Conservation (phyloP, 2,329 filamentous ascomycete genomes). For the Diaporthe capsici region DNA sequence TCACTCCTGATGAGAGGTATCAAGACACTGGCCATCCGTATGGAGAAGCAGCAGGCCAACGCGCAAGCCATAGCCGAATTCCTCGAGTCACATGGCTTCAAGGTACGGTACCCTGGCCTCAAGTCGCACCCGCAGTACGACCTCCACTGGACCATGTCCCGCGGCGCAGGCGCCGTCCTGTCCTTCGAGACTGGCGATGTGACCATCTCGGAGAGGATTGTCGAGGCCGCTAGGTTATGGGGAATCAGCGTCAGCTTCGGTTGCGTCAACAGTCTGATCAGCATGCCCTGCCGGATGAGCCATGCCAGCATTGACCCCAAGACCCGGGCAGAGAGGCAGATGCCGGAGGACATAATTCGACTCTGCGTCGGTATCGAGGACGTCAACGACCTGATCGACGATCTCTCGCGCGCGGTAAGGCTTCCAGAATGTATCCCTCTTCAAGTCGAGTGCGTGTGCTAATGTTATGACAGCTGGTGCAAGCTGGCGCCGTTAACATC, state of each 20-base stretch:
- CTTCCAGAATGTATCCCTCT: background rate
- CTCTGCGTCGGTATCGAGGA: constrained; percentile 98
- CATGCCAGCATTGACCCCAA: constrained; percentile 98
- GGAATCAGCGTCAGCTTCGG: constrained; percentile 98
- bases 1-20: constrained; percentile 96
- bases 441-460: background rate
- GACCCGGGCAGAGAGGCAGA: constrained; percentile 87
- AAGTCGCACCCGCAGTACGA: constrained; percentile 97
- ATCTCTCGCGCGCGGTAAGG: constrained; percentile 90
- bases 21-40: constrained; percentile 96
- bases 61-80: constrained; percentile 93
- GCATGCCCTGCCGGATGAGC: constrained; percentile 99
- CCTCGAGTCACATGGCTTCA: constrained; percentile 91
- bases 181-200: constrained; percentile 96
- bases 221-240: constrained; percentile 92
- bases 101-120: constrained; percentile 93
- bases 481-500: constrained; percentile 92
- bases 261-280: constrained; percentile 98
- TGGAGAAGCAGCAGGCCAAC: constrained; percentile 98
- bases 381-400: constrained; percentile 90
- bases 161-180: constrained; percentile 92
- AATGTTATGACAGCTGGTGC: constrained; percentile 75
- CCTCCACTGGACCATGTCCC: constrained; percentile 94
- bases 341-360: constrained; percentile 97
- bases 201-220: constrained; percentile 87